Evolutionary conservation across 345 rosid genomes (phyloP).

Genomic region (Isatis tinctoria): DNA sequence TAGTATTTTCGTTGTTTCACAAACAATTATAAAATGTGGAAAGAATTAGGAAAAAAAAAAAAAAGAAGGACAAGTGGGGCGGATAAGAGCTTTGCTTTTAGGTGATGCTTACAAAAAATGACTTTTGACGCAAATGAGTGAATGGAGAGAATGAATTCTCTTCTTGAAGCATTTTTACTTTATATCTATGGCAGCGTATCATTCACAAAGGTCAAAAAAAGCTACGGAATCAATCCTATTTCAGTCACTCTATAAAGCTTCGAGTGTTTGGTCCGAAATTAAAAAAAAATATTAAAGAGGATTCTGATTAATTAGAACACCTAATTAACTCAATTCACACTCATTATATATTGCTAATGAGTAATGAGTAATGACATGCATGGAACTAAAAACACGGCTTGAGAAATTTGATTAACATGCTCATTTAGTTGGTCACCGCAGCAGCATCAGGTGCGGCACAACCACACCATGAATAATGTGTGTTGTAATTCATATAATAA

Average conservation of each 20-base stretch:
- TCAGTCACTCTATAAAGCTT: conserved; percentile 9
- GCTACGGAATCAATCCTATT: conserved; percentile 17
- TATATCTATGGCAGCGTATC: conserved; percentile 10
- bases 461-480: too few relatives aligned
- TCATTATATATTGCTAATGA: neutral
- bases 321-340: neutral
- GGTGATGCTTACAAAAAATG: conserved; percentile 23
- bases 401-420: neutral
- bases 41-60: neutral
- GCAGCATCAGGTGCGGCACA: too few relatives aligned
- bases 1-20: neutral
- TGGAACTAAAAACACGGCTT: neutral
- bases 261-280: neutral
- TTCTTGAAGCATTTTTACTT: neutral
- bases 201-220: conserved; percentile 23
- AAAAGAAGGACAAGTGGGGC: neutral
- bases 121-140: conserved; percentile 14
- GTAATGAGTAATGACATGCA: neutral
- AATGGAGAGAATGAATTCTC: conserved; percentile 5
- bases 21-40: neutral
- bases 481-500: too few relatives aligned
- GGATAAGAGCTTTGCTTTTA: conserved; percentile 2
- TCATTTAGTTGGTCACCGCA: neutral
- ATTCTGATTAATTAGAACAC: neutral
- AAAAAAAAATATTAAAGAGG: neutral